phyloP scores from a whole-genome alignment of 2,329 filamentous ascomycete genomes.

The Sclerotinia trifoliorum region DNA sequence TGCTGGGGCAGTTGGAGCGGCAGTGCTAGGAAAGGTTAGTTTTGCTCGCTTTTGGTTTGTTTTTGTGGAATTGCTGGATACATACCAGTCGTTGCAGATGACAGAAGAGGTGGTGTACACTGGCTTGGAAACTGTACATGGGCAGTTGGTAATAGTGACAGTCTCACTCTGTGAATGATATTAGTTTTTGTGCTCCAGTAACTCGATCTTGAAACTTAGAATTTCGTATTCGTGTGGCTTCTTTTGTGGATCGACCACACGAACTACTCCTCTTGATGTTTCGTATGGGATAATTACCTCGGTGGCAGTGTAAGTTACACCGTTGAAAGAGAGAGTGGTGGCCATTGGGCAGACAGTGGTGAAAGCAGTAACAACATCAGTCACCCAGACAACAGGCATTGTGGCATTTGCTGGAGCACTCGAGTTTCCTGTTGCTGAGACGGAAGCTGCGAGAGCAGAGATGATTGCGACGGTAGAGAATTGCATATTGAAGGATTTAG shows the following conservation, averaged over 20 bases:
- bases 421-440: slow-evolving; percentile 31
- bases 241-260: not conserved
- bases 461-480: slow-evolving; percentile 40
- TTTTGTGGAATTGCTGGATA: not conserved
- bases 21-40: slow-evolving; percentile 24
- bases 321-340: slow-evolving; percentile 48
- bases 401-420: slow-evolving; percentile 40
- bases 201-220: not conserved
- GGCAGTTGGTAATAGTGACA: slow-evolving; percentile 38
- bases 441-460: slow-evolving; percentile 38
- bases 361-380: slow-evolving; percentile 50
- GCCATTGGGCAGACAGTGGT: slow-evolving; percentile 53
- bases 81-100: slow-evolving; percentile 54
- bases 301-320: slow-evolving; percentile 51
- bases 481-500: slow-evolving; percentile 42
- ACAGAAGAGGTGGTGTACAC: slow-evolving; percentile 34
- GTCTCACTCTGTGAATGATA: slow-evolving; percentile 31
- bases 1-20: slow-evolving; percentile 30
- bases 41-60: not conserved
- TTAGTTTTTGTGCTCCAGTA: slow-evolving; percentile 1
- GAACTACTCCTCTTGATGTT: not conserved
- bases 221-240: not conserved
- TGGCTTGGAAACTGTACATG: slow-evolving; percentile 38
- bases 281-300: slow-evolving; percentile 41
- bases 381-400: slow-evolving; percentile 43